phyloP scores from a whole-genome alignment of 371 early-diverging fungal species.

The Mucor circinelloides region DNA sequence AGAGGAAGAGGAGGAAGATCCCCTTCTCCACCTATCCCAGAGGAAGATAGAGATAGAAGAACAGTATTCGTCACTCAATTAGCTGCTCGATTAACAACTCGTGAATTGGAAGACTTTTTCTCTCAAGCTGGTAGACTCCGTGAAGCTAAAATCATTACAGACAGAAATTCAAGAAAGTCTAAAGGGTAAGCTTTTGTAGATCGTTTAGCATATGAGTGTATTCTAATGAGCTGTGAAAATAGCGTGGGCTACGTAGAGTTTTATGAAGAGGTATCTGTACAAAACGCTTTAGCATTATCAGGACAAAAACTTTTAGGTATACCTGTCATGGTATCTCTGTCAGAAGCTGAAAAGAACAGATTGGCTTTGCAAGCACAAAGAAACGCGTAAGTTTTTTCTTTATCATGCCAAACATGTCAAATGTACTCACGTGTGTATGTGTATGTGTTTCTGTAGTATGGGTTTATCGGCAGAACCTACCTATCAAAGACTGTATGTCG shows the following conservation, averaged over 20 bases:
- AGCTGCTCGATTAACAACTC: slow-evolving; percentile 74
- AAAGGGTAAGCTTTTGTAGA: slow-evolving; percentile 75
- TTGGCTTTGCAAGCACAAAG: slow-evolving; percentile 61
- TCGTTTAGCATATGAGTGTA: not conserved
- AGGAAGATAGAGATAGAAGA: slow-evolving; percentile 82
- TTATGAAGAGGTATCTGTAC: slow-evolving; percentile 83
- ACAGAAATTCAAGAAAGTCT: slow-evolving; percentile 85
- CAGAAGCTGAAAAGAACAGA: slow-evolving; percentile 94
- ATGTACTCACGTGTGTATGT: not conserved
- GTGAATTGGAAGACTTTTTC: slow-evolving; percentile 92
- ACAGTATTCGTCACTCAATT: slow-evolving; percentile 96
- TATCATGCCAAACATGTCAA: not conserved
- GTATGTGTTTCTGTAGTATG: slow-evolving; percentile 13
- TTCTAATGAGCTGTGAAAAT: not conserved
- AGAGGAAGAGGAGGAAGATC: slow-evolving; percentile 53
- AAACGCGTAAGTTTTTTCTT: slow-evolving; percentile 47
- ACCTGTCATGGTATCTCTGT: slow-evolving; percentile 89
- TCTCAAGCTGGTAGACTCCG: slow-evolving; percentile 83
- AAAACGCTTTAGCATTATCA: slow-evolving; percentile 81
- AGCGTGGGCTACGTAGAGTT: slow-evolving; percentile 93
- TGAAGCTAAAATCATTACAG: slow-evolving; percentile 87
- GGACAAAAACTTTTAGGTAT: slow-evolving; percentile 93
- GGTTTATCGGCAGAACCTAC: slow-evolving; percentile 48
- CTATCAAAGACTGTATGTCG: slow-evolving; percentile 80
- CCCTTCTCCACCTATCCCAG: slow-evolving; percentile 72